Percentiles rank a stretch among this genome's conserved stretches.
Evolutionary conservation across 305 asterid genomes (phyloP).

Genomic region (Plantago coronopus): DNA sequence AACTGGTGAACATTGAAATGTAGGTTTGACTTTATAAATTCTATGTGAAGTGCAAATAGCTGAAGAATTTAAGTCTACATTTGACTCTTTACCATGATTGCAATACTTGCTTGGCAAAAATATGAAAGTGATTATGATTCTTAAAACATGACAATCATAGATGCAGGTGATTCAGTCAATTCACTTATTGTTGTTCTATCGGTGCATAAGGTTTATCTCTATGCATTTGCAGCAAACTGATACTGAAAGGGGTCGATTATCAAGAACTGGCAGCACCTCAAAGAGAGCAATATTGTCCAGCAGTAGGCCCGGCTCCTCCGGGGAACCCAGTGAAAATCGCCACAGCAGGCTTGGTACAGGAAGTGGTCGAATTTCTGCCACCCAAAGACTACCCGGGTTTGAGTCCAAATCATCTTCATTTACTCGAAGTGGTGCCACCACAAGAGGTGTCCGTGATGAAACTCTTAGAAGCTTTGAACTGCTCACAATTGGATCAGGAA

Average conservation of each 20-base stretch:
- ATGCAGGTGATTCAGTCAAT: too few relatives aligned
- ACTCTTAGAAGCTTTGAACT: conserved; percentile 75
- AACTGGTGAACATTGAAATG: too few relatives aligned
- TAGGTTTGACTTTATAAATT: too few relatives aligned
- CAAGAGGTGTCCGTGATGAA: conserved; percentile 61
- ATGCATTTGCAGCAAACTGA: conserved; percentile 42
- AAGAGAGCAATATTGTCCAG: conserved; percentile 55
- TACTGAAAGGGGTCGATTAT: conserved; percentile 50
- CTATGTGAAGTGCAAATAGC: too few relatives aligned
- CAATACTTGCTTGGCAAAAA: too few relatives aligned
- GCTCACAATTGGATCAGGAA: conserved; percentile 53
- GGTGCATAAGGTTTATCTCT: neutral
- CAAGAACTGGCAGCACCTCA: conserved; percentile 59
- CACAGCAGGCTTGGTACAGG: conserved; percentile 46
- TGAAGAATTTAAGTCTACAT: too few relatives aligned
- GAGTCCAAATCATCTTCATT: conserved; percentile 63
- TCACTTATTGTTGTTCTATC: neutral
- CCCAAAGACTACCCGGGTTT: conserved; percentile 52
- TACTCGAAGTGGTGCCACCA: conserved; percentile 38
- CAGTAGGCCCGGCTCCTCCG: conserved; percentile 69
- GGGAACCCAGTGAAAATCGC: conserved; percentile 63
- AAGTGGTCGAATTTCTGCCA: conserved; percentile 42
- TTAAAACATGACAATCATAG: too few relatives aligned
- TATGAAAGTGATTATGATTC: too few relatives aligned
- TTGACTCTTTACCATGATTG: too few relatives aligned